Evolutionary conservation across 345 rosid genomes (phyloP).

Genomic region (Eucalyptus guilfoylei): DNA sequence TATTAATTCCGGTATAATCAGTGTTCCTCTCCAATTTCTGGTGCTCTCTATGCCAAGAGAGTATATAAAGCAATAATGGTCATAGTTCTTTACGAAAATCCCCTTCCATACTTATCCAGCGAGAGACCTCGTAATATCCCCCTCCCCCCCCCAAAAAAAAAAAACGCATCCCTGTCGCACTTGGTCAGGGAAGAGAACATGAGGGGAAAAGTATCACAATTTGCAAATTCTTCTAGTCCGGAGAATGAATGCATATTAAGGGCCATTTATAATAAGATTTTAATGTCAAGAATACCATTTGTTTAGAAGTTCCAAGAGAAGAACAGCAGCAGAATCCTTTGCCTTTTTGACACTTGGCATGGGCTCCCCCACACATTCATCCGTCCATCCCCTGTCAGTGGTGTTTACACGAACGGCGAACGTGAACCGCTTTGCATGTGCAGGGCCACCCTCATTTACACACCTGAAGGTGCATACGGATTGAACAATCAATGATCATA

Average conservation of each 20-base stretch:
- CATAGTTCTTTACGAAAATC: not conserved
- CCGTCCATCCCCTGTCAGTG: conserved; percentile 76
- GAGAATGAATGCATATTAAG: not conserved
- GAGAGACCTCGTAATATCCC: not conserved
- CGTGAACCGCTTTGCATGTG: conserved; percentile 90
- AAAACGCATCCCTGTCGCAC: not conserved
- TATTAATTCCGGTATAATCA: not conserved
- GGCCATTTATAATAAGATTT: not conserved
- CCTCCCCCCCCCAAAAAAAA: not conserved
- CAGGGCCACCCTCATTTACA: conserved; percentile 92
- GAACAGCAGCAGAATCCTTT: conserved; percentile 90
- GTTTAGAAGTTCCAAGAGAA: conserved; percentile 64
- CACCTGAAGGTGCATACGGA: conserved; percentile 30
- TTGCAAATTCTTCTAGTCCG: not conserved
- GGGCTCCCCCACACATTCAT: conserved; percentile 91
- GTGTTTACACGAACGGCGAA: conserved; percentile 83
- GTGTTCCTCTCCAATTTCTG: not conserved
- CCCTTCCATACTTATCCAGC: not conserved
- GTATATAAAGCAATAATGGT: not conserved
- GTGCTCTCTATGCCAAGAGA: not conserved
- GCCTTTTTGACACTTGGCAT: conserved; percentile 99
- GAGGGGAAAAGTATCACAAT: not conserved
- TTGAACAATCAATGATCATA: not conserved
- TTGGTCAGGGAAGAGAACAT: not conserved
- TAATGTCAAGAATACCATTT: conserved; percentile 25